Percentiles rank a stretch among this genome's conserved stretches.
These are phyloP conservation scores for Aspergillus kassunensis DNA, from an alignment of 495 filamentous ascomycete genomes.

Conservation along the genomic window DNA sequence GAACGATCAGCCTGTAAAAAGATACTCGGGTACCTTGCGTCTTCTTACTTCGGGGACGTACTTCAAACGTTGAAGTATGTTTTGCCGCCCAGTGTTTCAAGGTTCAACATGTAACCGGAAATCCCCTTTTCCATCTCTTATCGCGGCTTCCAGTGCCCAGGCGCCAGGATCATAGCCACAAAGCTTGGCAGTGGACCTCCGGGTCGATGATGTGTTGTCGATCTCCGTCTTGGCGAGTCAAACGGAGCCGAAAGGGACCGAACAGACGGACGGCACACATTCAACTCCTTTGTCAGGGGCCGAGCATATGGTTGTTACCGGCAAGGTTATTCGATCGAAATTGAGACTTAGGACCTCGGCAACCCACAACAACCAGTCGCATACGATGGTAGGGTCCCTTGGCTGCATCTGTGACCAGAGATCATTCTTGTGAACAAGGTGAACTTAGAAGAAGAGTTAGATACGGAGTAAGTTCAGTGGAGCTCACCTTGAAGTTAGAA, in stretches of 20 bases:
- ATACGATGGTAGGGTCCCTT: background rate
- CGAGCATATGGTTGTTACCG: background rate
- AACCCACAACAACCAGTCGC: background rate
- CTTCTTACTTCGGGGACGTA: too few species aligned
- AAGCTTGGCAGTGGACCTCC: slow-evolving; percentile 39
- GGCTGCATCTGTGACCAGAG: background rate
- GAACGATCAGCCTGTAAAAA: too few species aligned
- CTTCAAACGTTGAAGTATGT: background rate
- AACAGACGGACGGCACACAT: slow-evolving; percentile 16
- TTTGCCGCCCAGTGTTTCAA: background rate
- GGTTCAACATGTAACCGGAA: background rate
- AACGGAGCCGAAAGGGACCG: background rate
- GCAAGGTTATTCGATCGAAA: background rate
- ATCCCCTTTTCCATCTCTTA: background rate
- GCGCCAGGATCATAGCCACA: slow-evolving; percentile 1
- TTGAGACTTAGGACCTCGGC: background rate
- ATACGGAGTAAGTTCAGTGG: background rate
- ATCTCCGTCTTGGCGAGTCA: slow-evolving; percentile 32
- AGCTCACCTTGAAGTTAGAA: background rate
- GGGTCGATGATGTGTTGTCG: slow-evolving; percentile 28
- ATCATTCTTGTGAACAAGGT: background rate
- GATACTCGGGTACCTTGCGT: too few species aligned
- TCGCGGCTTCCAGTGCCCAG: background rate
- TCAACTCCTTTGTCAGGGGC: slow-evolving; percentile 8
- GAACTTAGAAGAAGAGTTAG: background rate